Percentiles rank a stretch among this genome's conserved stretches.
phyloP scores from a whole-genome alignment of 2,329 filamentous ascomycete species.

The Albifimbria verrucaria region DNA sequence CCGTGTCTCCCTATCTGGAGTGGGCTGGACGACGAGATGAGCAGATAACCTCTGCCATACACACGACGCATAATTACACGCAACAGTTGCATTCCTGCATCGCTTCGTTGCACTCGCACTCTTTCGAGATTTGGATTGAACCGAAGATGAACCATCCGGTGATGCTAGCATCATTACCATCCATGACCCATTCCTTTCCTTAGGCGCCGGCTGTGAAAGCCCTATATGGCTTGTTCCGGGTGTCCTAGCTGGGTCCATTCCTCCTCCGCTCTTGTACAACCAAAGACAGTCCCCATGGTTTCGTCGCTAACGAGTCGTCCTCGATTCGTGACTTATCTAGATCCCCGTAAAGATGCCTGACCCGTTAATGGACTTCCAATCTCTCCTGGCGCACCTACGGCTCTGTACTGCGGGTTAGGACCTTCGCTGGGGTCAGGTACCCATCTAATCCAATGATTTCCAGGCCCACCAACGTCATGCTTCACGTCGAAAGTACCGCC shows the following conservation, averaged over 20 bases:
- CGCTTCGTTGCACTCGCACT: neutral
- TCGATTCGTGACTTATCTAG: constrained; percentile 22
- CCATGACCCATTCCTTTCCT: neutral
- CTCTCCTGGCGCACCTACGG: constrained; percentile 60
- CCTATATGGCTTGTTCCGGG: neutral
- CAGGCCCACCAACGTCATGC: constrained; percentile 39
- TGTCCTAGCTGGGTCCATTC: neutral
- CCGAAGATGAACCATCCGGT: neutral
- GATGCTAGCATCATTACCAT: neutral
- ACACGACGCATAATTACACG: neutral
- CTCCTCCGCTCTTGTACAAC: neutral
- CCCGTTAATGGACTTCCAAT: constrained; percentile 64
- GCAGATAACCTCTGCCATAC: neutral
- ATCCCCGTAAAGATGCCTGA: constrained; percentile 33
- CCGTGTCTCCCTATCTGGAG: neutral
- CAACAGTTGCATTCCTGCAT: neutral
- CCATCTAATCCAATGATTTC: constrained; percentile 48
- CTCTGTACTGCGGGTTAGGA: constrained; percentile 36
- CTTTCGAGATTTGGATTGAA: neutral
- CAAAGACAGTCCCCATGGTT: neutral
- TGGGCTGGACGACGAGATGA: neutral
- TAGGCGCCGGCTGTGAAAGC: neutral
- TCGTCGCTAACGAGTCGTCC: constrained; percentile 2
- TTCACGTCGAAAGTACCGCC: constrained; percentile 81
- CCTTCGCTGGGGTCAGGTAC: constrained; percentile 49